These are phyloP conservation scores for Aspergillus persii DNA, from an alignment of 2,329 filamentous ascomycete species.

Conservation along the genomic window DNA sequence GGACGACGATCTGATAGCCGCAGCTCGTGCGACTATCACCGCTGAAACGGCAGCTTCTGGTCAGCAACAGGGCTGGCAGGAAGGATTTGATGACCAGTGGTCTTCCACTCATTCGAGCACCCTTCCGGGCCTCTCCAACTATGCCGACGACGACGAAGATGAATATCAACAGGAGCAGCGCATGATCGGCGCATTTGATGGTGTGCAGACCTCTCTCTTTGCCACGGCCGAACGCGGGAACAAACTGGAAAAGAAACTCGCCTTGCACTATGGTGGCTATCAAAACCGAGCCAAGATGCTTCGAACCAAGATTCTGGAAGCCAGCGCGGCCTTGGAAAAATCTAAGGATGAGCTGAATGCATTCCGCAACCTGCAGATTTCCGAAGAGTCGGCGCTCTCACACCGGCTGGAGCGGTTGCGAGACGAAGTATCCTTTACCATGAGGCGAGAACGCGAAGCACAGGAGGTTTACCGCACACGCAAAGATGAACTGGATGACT, in stretches of 20 bases:
- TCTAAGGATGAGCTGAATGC: slow-evolving; percentile 69
- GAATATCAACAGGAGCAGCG: slow-evolving; percentile 54
- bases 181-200: slow-evolving; percentile 71
- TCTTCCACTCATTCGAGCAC: slow-evolving; percentile 47
- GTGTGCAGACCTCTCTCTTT: slow-evolving; percentile 70
- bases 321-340: slow-evolving; percentile 70
- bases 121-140: slow-evolving; percentile 77
- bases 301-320: slow-evolving; percentile 73
- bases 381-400: slow-evolving; percentile 73
- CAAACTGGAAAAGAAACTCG: slow-evolving; percentile 92
- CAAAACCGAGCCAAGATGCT: slow-evolving; percentile 80
- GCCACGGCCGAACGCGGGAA: slow-evolving; percentile 74
- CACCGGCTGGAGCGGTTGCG: slow-evolving; percentile 71
- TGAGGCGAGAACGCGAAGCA: slow-evolving; percentile 79
- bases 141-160: slow-evolving; percentile 73
- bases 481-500: slow-evolving; percentile 71
- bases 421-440: slow-evolving; percentile 80
- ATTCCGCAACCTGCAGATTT: slow-evolving; percentile 72
- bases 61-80: slow-evolving; percentile 49
- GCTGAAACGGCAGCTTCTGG: slow-evolving; percentile 60
- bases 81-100: slow-evolving; percentile 53
- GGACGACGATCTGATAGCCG: slow-evolving; percentile 68
- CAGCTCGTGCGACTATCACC: slow-evolving; percentile 74
- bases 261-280: slow-evolving; percentile 83
- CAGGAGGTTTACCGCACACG: slow-evolving; percentile 78